These are phyloP conservation scores for Phaeoacremonium minimum DNA, from an alignment of 2,329 filamentous ascomycete species.

Conservation along the genomic window DNA sequence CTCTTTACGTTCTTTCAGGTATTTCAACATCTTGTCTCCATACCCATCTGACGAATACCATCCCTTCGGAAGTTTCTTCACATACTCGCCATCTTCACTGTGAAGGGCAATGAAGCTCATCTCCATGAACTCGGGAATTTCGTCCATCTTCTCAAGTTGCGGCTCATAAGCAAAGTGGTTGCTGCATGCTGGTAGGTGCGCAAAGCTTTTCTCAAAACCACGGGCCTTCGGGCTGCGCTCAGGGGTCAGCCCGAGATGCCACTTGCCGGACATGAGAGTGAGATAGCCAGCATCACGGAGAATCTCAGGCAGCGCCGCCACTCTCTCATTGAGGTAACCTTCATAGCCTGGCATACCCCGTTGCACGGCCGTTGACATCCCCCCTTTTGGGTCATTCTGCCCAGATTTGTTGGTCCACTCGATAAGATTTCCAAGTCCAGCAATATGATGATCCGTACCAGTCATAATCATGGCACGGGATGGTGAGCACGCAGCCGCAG, in stretches of 20 bases:
- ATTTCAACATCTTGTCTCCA: slow-evolving; percentile 45
- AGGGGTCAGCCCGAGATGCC: slow-evolving; percentile 43
- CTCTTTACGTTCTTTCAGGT: slow-evolving; percentile 41
- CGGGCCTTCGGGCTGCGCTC: slow-evolving; percentile 50
- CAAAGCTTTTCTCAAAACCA: slow-evolving; percentile 56
- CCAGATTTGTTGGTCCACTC: slow-evolving; percentile 35
- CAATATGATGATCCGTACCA: slow-evolving; percentile 58
- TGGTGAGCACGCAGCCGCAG: slow-evolving; percentile 61
- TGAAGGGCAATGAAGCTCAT: slow-evolving; percentile 33
- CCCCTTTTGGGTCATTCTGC: slow-evolving; percentile 16
- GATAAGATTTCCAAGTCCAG: slow-evolving; percentile 53
- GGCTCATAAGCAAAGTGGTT: slow-evolving; percentile 52
- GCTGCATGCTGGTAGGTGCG: slow-evolving; percentile 55
- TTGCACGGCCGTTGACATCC: slow-evolving; percentile 9
- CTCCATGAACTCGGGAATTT: slow-evolving; percentile 31
- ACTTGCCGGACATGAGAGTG: slow-evolving; percentile 25
- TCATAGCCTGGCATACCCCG: slow-evolving; percentile 20
- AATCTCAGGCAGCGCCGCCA: slow-evolving; percentile 21
- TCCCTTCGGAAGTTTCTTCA: slow-evolving; percentile 38
- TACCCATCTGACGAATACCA: slow-evolving; percentile 53
- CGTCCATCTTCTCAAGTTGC: slow-evolving; percentile 27
- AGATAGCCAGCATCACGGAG: slow-evolving; percentile 22
- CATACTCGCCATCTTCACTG: slow-evolving; percentile 28
- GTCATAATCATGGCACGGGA: slow-evolving; percentile 64
- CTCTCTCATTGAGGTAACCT: slow-evolving; percentile 23